phyloP scores from a whole-genome alignment of 2,329 filamentous ascomycete species.

The Aspergillus intermedius region DNA sequence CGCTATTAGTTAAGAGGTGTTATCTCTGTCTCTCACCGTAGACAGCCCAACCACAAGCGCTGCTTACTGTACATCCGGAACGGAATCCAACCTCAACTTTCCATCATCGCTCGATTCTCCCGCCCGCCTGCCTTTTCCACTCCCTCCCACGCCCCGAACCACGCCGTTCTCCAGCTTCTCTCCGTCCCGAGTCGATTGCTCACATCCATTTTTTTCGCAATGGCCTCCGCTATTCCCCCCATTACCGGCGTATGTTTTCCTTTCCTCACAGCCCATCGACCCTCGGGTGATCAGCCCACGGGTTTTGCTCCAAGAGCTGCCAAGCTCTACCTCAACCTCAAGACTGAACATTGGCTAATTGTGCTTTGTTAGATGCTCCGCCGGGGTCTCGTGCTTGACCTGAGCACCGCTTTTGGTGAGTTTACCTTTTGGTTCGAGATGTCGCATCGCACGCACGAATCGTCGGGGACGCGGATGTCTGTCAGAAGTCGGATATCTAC shows the following conservation, averaged over 20 bases:
- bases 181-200: slow-evolving; percentile 12
- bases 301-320: background rate
- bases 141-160: slow-evolving; percentile 15
- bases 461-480: background rate
- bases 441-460: background rate
- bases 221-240: slow-evolving; percentile 38
- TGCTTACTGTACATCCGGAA: slow-evolving; percentile 29
- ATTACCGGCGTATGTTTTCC: slow-evolving; percentile 42
- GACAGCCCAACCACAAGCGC: slow-evolving; percentile 24
- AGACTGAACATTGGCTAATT: slow-evolving; percentile 8
- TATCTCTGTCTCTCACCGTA: background rate
- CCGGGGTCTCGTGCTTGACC: slow-evolving; percentile 58
- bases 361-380: slow-evolving; percentile 53
- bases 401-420: slow-evolving; percentile 61
- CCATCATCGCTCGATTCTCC: slow-evolving; percentile 16
- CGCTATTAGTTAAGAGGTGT: background rate
- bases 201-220: slow-evolving; percentile 21
- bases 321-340: background rate
- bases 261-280: slow-evolving; percentile 1
- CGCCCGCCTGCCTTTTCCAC: slow-evolving; percentile 16
- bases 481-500: background rate
- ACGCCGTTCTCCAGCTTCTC: slow-evolving; percentile 16
- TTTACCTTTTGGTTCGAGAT: slow-evolving; percentile 11
- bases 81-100: slow-evolving; percentile 25
- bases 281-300: slow-evolving; percentile 9